phyloP scores from a whole-genome alignment of 2,329 filamentous ascomycete species.

The Curvularia verruculosa region DNA sequence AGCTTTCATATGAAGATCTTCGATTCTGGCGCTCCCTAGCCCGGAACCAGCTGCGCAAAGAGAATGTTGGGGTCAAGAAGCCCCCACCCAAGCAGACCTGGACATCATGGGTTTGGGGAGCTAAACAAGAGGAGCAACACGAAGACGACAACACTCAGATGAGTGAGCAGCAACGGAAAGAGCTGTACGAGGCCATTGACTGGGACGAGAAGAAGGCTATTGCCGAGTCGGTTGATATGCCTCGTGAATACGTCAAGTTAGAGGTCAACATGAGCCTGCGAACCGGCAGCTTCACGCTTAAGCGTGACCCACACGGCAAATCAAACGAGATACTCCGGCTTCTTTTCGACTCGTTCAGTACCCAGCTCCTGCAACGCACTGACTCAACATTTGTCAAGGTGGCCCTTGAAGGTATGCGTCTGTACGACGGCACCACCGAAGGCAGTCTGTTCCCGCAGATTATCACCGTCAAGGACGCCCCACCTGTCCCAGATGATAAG shows the following conservation, averaged over 20 bases:
- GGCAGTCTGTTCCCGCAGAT: constrained; percentile 94
- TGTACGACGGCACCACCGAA: constrained; percentile 94
- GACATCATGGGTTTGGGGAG: constrained; percentile 85
- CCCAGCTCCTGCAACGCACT: constrained; percentile 85
- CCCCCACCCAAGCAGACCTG: constrained; percentile 79
- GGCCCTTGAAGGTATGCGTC: constrained; percentile 87
- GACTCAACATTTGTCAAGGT: constrained; percentile 90
- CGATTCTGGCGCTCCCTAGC: constrained; percentile 96
- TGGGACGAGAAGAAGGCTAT: constrained; percentile 96
- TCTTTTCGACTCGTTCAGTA: constrained; percentile 93
- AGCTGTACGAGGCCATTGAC: constrained; percentile 96
- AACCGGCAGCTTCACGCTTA: constrained; percentile 94
- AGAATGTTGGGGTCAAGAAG: constrained; percentile 88
- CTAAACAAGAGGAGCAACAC: constrained; percentile 65
- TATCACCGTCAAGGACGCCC: constrained; percentile 90
- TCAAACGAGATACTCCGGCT: constrained; percentile 83
- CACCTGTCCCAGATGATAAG: constrained; percentile 59
- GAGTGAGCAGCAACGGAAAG: constrained; percentile 93
- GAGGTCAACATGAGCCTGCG: constrained; percentile 92
- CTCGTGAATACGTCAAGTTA: constrained; percentile 89
- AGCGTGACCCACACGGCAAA: constrained; percentile 79
- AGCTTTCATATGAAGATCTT: constrained; percentile 90
- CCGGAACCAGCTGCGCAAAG: constrained; percentile 91
- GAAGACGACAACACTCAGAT: constrained; percentile 78
- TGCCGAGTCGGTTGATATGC: constrained; percentile 84